Evolutionary conservation across 2,329 filamentous ascomycete genomes (phyloP).

Genomic region (Chaetoscypha palmicola): DNA sequence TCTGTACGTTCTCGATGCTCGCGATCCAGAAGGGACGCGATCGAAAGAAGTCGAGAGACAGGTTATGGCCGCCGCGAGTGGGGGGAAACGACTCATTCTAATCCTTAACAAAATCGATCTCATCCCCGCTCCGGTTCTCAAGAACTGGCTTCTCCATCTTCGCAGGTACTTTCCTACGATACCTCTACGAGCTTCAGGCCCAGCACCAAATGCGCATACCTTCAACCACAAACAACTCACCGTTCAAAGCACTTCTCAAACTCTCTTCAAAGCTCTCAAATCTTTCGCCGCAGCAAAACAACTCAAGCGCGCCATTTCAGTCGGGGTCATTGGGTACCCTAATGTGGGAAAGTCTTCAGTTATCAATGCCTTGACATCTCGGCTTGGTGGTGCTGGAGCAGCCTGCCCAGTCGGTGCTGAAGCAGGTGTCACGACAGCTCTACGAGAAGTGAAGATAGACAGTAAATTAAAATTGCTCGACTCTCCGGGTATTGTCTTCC

Average conservation of each 20-base stretch:
- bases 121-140: constrained; percentile 72
- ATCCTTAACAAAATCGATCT: constrained; percentile 95
- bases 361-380: constrained; percentile 82
- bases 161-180: constrained; percentile 87
- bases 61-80: constrained; percentile 79
- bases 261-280: constrained; percentile 84
- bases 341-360: constrained; percentile 96
- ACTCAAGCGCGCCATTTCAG: constrained; percentile 81
- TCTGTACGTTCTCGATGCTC: constrained; percentile 86
- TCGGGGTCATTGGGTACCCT: constrained; percentile 91
- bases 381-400: constrained; percentile 60
- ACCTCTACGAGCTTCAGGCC: constrained; percentile 75
- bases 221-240: constrained; percentile 91
- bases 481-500: constrained; percentile 92
- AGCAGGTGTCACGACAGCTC: constrained; percentile 82
- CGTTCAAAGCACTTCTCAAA: constrained; percentile 75
- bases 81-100: constrained; percentile 81
- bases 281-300: constrained; percentile 76
- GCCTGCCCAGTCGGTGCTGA: constrained; percentile 86
- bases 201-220: constrained; percentile 77
- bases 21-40: constrained; percentile 83
- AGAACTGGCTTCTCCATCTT: constrained; percentile 77
- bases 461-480: constrained; percentile 90
- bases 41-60: constrained; percentile 86
- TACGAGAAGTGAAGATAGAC: constrained; percentile 88